Evolutionary conservation across 768 basidiomycete genomes (phyloP).

Genomic region (Leccinum uliginosum): DNA sequence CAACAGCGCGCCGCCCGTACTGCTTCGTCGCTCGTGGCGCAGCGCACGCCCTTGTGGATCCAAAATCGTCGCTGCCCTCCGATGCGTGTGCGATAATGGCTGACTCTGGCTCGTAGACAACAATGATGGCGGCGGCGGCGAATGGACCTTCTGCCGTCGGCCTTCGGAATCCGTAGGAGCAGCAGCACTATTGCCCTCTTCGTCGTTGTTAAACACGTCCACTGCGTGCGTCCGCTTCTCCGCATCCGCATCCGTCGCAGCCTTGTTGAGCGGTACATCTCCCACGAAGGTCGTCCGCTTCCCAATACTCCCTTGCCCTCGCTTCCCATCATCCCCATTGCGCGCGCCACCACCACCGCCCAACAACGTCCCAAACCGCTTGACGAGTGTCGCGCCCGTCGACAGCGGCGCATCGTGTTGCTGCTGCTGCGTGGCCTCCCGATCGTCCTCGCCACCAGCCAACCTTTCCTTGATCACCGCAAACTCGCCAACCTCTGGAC

Average conservation of each 20-base stretch:
- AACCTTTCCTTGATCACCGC: constrained; percentile 33
- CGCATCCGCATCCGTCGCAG: constrained; percentile 34
- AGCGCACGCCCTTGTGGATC: constrained; percentile 61
- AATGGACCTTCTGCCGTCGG: constrained; percentile 19
- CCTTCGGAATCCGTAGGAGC: constrained; percentile 18
- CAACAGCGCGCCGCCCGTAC: constrained; percentile 62
- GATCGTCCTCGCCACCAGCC: constrained; percentile 24
- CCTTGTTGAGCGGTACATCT: constrained; percentile 34
- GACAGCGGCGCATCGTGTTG: constrained; percentile 36
- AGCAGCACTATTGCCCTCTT: neutral
- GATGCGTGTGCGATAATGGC: constrained; percentile 56
- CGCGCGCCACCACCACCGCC: constrained; percentile 34
- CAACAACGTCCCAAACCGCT: constrained; percentile 71
- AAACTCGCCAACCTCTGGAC: constrained; percentile 60
- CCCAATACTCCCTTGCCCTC: constrained; percentile 33
- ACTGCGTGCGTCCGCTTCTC: constrained; percentile 27
- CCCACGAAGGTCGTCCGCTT: constrained; percentile 53
- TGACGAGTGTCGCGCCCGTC: constrained; percentile 67
- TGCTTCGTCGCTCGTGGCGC: constrained; percentile 73
- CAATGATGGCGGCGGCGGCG: constrained; percentile 29
- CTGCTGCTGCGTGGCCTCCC: constrained; percentile 5
- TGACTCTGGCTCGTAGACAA: constrained; percentile 47
- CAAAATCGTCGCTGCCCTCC: constrained; percentile 73
- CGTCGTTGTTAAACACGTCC: constrained; percentile 20
- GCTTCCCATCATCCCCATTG: constrained; percentile 39